Evolutionary conservation across 2,329 filamentous ascomycete species (phyloP).

Genomic region (Fusarium pseudoanthophilum): DNA sequence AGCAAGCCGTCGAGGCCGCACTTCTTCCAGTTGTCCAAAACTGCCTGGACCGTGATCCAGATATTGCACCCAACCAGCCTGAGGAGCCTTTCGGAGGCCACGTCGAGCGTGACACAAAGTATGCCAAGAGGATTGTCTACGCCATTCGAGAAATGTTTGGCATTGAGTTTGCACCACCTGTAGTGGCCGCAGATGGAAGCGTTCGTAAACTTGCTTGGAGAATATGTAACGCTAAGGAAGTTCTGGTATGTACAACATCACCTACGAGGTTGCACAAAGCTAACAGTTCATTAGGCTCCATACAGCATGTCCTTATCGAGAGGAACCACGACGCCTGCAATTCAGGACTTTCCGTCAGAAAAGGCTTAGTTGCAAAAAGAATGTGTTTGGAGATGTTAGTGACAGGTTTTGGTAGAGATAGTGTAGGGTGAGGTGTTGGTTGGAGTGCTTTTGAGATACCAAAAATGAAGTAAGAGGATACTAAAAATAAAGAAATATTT

Average conservation of each 20-base stretch:
- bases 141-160: conserved; percentile 97
- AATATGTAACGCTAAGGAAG: conserved; percentile 95
- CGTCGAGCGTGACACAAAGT: conserved; percentile 89
- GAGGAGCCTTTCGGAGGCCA: conserved; percentile 87
- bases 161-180: conserved; percentile 91
- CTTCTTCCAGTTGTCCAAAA: conserved; percentile 87
- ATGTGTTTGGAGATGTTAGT: background rate
- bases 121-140: conserved; percentile 89
- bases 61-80: conserved; percentile 83
- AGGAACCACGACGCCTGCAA: conserved; percentile 69
- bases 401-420: background rate
- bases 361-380: conserved; percentile 27
- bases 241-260: conserved; percentile 73
- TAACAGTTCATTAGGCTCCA: conserved; percentile 64
- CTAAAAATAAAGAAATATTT: background rate
- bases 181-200: conserved; percentile 91
- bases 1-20: conserved; percentile 77
- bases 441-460: conserved; percentile 29
- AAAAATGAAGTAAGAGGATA: background rate
- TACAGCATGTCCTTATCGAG: conserved; percentile 76
- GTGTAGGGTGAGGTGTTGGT: background rate
- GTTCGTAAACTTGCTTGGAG: conserved; percentile 93
- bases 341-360: conserved; percentile 52
- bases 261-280: background rate
- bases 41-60: conserved; percentile 90